Base-by-base conservation (phyloP, 768 basidiomycete species). In the Rhizopogon roseolus region DNA sequence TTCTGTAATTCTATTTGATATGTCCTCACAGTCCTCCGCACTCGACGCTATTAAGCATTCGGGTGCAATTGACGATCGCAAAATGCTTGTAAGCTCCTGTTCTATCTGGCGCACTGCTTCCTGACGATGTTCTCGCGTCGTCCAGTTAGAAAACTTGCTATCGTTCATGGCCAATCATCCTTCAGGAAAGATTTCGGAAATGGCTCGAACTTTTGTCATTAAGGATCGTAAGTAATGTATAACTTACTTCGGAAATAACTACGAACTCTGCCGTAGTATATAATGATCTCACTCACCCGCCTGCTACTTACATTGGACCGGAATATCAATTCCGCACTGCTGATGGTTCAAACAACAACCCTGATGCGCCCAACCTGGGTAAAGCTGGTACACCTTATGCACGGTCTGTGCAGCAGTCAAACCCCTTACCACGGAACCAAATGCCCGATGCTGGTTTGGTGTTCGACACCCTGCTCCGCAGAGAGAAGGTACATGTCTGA, bases 331-430 rank as follows among this genome's bases (percentile, higher is more conserved):
- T 79, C 74, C 82, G 92, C 39, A 66, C 78, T 0, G 86, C 89
- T 6, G 91, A 93, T 66, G 92, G 92, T 6, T 81, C 83, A 4
- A 71, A 73, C 65, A 94, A 95, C 70, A 93, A 92, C 61, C 73
- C 83, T 41, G 74, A 76, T 50, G 64, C 74, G 34, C 90, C 90
- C 3, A 74, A 83, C 54, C 66, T 93, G 71, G 92, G 92, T 44
- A 85, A 84, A 72, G 88, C 91, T 3, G 81, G 82, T 5, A 83
- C 78, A 16, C 85, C 91, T 0, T 93, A 93, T 64, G 78, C 89
- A 16, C 82, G 91, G 28, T 90, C 86, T 48, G 91, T 92, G 25
- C 86, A 88, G 59, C 85, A 88, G 64, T 68, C 52, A 1, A 77
- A 85, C 56, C 78, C 86, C 3, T 71, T 89, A 4, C 85, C 89